phyloP scores from a whole-genome alignment of 805 yeast genomes.

The Suhomyces kilbournensis region DNA sequence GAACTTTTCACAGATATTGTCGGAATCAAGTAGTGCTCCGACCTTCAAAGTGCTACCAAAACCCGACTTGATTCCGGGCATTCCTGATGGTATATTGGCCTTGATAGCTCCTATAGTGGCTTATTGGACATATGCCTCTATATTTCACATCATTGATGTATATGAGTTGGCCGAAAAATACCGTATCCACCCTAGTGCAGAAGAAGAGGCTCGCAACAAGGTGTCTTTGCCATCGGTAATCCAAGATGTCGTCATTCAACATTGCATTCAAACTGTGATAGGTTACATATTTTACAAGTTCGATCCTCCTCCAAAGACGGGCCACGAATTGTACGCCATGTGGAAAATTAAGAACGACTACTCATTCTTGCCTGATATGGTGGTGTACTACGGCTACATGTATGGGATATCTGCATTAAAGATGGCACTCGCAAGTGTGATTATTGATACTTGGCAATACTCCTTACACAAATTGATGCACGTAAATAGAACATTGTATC shows the following conservation, averaged over 20 bases:
- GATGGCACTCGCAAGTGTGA: slow-evolving; percentile 58
- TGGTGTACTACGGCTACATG: slow-evolving; percentile 54
- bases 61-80: slow-evolving; percentile 50
- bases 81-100: slow-evolving; percentile 73
- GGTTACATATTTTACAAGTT: slow-evolving; percentile 55
- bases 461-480: slow-evolving; percentile 90
- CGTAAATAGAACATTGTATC: slow-evolving; percentile 68
- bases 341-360: slow-evolving; percentile 44
- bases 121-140: slow-evolving; percentile 75
- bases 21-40: slow-evolving; percentile 13
- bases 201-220: slow-evolving; percentile 70
- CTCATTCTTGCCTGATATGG: slow-evolving; percentile 44
- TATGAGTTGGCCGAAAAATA: slow-evolving; percentile 74
- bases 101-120: slow-evolving; percentile 72
- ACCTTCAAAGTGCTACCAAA: slow-evolving; percentile 20
- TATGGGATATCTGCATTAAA: slow-evolving; percentile 62
- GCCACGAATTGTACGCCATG: slow-evolving; percentile 45
- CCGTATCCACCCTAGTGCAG: slow-evolving; percentile 91
- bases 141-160: slow-evolving; percentile 75
- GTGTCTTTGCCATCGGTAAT: slow-evolving; percentile 69
- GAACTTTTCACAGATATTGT: slow-evolving; percentile 16
- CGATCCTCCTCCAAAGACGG: slow-evolving; percentile 57
- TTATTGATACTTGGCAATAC: slow-evolving; percentile 96
- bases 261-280: slow-evolving; percentile 70
- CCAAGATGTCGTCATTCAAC: slow-evolving; percentile 81